Evolutionary conservation across 345 rosid species (phyloP).

Genomic region (Bruguiera gymnorhiza): DNA sequence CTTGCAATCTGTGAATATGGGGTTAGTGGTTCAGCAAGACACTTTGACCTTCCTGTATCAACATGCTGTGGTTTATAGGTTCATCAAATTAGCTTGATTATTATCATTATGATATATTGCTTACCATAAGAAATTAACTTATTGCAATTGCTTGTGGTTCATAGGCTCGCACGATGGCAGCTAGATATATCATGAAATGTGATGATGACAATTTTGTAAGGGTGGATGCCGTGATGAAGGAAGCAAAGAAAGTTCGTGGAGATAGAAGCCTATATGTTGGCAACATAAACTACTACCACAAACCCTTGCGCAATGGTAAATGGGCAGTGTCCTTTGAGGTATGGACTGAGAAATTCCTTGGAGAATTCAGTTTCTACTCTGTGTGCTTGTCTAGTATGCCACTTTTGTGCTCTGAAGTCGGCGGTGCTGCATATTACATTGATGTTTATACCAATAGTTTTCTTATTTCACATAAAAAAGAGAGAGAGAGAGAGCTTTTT

Average conservation of each 20-base stretch:
- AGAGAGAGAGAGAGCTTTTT: too few species aligned
- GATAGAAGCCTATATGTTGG: constrained; percentile 71
- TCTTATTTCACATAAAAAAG: too few species aligned
- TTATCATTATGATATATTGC: too few species aligned
- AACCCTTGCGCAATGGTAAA: constrained; percentile 84
- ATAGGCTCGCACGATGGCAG: constrained; percentile 52
- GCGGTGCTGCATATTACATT: neutral
- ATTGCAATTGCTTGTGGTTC: too few species aligned
- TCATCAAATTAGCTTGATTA: too few species aligned
- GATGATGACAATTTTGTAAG: constrained; percentile 90
- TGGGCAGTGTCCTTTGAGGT: constrained; percentile 98
- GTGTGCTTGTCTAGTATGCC: neutral
- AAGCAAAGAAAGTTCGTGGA: constrained; percentile 52
- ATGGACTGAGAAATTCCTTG: constrained; percentile 5
- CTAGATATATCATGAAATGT: constrained; percentile 83
- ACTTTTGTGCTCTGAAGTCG: neutral
- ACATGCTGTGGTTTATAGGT: too few species aligned
- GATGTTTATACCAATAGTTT: neutral
- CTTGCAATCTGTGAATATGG: constrained; percentile 95
- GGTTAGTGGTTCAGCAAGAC: constrained; percentile 44
- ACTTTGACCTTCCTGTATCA: too few species aligned
- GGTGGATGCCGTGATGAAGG: constrained; percentile 62
- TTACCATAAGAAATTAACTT: too few species aligned
- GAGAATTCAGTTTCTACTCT: neutral
- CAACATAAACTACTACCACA: constrained; percentile 82